Evolutionary conservation across 805 yeast genomes (phyloP).

Genomic region (Kuraishia molischiana): DNA sequence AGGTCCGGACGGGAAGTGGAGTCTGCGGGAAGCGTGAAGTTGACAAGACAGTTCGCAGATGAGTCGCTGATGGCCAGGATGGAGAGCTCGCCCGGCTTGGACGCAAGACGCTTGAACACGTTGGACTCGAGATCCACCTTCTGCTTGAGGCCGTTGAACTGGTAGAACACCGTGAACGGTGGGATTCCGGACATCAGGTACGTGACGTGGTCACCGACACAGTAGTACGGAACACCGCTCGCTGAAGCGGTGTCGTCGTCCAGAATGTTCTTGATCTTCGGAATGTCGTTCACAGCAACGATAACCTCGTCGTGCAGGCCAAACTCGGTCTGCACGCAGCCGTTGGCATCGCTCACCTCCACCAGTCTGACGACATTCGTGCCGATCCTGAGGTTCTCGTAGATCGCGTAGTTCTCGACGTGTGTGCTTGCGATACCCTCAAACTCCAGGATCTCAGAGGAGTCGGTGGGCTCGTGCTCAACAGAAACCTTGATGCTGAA

Average conservation of each 20-base stretch:
- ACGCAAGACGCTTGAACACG: slow-evolving; percentile 57
- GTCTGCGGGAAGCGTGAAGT: slow-evolving; percentile 33
- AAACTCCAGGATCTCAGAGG: slow-evolving; percentile 34
- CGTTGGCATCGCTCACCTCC: slow-evolving; percentile 56
- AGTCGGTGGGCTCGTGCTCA: slow-evolving; percentile 50
- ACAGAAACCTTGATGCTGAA: slow-evolving; percentile 48
- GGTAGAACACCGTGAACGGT: slow-evolving; percentile 70
- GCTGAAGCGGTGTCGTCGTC: slow-evolving; percentile 17
- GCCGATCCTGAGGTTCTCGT: slow-evolving; percentile 55
- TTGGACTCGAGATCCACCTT: slow-evolving; percentile 34
- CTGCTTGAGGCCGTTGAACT: slow-evolving; percentile 54
- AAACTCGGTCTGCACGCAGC: slow-evolving; percentile 46
- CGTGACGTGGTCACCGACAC: slow-evolving; percentile 88
- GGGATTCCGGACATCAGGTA: slow-evolving; percentile 70
- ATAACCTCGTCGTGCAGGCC: slow-evolving; percentile 17
- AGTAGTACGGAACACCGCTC: slow-evolving; percentile 40
- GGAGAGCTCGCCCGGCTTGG: slow-evolving; percentile 68
- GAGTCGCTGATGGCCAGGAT: slow-evolving; percentile 68
- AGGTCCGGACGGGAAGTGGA: slow-evolving; percentile 18
- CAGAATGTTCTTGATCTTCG: slow-evolving; percentile 41
- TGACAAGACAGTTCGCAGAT: slow-evolving; percentile 59
- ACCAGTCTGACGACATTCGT: slow-evolving; percentile 51
- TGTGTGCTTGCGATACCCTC: slow-evolving; percentile 27
- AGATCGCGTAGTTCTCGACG: slow-evolving; percentile 31
- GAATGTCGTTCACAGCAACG: slow-evolving; percentile 70